Evolutionary conservation across 495 filamentous ascomycete species (phyloP), one percentile per base, ranked within the genome.

Genomic region (Venustampulla echinocandica): DNA sequence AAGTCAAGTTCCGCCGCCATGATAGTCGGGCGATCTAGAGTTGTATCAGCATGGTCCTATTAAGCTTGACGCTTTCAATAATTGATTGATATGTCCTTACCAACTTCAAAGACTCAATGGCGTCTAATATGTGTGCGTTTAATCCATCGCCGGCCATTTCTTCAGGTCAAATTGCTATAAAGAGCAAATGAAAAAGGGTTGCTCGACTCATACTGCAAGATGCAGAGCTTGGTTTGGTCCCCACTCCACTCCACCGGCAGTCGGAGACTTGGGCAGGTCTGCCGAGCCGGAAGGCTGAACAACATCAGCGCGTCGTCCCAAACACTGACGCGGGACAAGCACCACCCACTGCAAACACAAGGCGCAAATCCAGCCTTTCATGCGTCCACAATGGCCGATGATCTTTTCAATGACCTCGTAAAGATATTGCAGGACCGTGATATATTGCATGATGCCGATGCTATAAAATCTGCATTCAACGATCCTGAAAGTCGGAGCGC

Each of bases 1-100:
- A 60, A 18, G 59, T 61, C 1, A 74, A 24, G 14, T 67, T 58
- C 23, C 61, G 60, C n/a, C 49, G 58, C 60, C 64, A 63, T 55
- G 52, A 50, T 17, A 59, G 46, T 5, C 49, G 49, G 9, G 32
- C 40, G 5, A 55, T 52, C 56, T 59, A 18, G 2, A 20, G n/a
- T 21, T 22, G 42, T 39, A 23, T 55, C 56, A 56, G 53, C 40
- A 37, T 49, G 46, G 47, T 1, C 21, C 14, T 1, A 4, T 10
- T 15, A 11, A 27, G 24, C 17, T 17, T 15, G 15, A 6, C 18
- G 20, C 11, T 40, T 40, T 10, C 17, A 21, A 6, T 9, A 19
- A 23, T 30, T 30, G 7, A 7, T 30, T 7, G 27, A 30, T 7
- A n/a, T 20, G 18, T 39, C 24, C 35, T 43, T 19, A 58, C 56